Evolutionary conservation across 2,329 filamentous ascomycete genomes (phyloP).

Genomic region (Fusarium citri): DNA sequence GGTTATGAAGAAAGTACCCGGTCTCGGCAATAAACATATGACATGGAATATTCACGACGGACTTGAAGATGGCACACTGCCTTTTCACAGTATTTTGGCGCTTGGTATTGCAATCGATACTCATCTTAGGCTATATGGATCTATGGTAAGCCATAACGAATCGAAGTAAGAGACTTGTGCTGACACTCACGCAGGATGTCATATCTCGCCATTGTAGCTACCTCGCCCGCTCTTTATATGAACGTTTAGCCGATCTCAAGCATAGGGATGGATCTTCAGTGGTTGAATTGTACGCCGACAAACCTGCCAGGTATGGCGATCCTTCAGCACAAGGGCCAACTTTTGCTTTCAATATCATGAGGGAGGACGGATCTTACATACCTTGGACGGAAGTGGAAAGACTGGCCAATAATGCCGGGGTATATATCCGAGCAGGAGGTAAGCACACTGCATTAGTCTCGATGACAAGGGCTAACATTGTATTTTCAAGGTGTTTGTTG

Average conservation of each 20-base stretch:
- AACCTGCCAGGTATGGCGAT: conserved; percentile 59
- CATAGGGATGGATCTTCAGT: conserved; percentile 66
- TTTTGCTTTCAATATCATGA: conserved; percentile 71
- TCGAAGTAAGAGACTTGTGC: neutral
- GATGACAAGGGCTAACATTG: neutral
- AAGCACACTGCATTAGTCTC: neutral
- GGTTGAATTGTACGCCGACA: conserved; percentile 67
- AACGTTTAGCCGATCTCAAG: conserved; percentile 58
- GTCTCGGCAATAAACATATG: conserved; percentile 51
- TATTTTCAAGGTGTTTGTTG: conserved; percentile 58
- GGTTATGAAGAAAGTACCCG: conserved; percentile 54
- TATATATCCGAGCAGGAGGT: conserved; percentile 70
- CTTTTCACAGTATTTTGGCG: conserved; percentile 74
- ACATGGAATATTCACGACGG: conserved; percentile 65
- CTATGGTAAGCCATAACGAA: conserved; percentile 54
- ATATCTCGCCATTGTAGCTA: conserved; percentile 69
- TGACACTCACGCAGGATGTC: conserved; percentile 47
- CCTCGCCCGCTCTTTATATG: conserved; percentile 63
- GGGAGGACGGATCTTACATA: conserved; percentile 63
- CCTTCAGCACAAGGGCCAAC: conserved; percentile 68
- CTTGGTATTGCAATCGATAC: conserved; percentile 69
- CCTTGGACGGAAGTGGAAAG: conserved; percentile 70
- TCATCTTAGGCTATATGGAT: conserved; percentile 66
- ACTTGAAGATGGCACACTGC: conserved; percentile 75
- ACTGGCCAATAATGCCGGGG: conserved; percentile 63